Base-by-base conservation (phyloP, 2,329 filamentous ascomycete species). In the Bimuria novae-zelandiae region DNA sequence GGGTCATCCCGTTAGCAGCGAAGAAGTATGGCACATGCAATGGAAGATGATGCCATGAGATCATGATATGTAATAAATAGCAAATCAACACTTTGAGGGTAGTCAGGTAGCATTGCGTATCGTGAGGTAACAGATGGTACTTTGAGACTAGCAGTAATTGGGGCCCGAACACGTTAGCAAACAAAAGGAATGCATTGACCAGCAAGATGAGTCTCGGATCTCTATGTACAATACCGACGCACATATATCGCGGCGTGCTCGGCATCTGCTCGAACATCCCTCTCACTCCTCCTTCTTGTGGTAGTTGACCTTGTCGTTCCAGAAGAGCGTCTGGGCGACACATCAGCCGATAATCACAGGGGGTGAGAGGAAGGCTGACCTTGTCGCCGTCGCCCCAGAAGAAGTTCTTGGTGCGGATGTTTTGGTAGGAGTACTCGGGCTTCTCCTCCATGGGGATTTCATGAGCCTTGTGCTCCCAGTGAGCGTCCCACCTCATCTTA, bases 311-410 rank as follows among this genome's bases (percentile, higher is more conserved):
- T 82, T 84, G 63, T 87, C 82, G 80, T 97, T 97, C 94, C 94
- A 99, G 89, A 81, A 81, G 37, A 77, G 67, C 48, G 79, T 81
- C 79, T 81, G 41, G 30, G 7, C 7, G 17, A 23, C 12, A 25
- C 35, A 49, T 60, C 29, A 56, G 51, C 48, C 25, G 19, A 32
- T 36, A 16, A 16, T n/a, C n/a, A n/a, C n/a, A n/a, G n/a, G n/a
- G n/a, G n/a, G 8, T 12, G 22, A 27, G 27, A 14, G 52, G 22
- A n/a, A 19, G 12, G 71, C 82, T 70, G 63, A 91, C 89, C 89
- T 97, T 94, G 81, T 99, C 94, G 73, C 94, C 94, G 73, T 97
- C 83, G 64, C 93, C 92, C 89, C 89, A 99, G 72, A 85, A 87
- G 83, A 79, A 99, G 85, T 96, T 97, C 88, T 94, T 97, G 76